These are phyloP conservation scores for Phytophthora tentaculata DNA, from an alignment of 352 stramenopile species.

Conservation along the genomic window DNA sequence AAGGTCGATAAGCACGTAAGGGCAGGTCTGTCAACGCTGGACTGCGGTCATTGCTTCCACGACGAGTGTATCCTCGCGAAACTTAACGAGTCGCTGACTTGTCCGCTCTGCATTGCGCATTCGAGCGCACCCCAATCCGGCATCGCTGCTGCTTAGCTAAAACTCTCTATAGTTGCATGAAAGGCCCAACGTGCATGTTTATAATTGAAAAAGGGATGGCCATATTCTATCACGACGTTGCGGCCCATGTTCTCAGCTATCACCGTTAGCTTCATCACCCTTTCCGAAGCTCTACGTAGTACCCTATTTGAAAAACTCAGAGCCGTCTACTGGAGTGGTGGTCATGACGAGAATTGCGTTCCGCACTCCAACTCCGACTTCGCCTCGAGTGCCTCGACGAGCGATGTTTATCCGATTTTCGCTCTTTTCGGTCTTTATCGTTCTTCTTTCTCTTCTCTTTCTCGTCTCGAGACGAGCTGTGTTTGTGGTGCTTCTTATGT, in stretches of 20 bases:
- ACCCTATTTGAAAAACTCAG: too few species aligned
- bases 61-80: slow-evolving; percentile 88
- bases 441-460: slow-evolving; percentile 36
- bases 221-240: neutral
- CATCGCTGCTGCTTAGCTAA: slow-evolving; percentile 18
- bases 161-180: neutral
- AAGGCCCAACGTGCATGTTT: slow-evolving; percentile 14
- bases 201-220: slow-evolving; percentile 23
- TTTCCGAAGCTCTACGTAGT: too few species aligned
- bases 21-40: slow-evolving; percentile 72
- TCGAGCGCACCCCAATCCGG: slow-evolving; percentile 22
- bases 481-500: slow-evolving; percentile 45
- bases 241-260: too few species aligned
- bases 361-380: slow-evolving; percentile 34
- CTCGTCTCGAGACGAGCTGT: slow-evolving; percentile 34
- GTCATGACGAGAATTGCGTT: slow-evolving; percentile 15
- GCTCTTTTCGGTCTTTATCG: slow-evolving; percentile 37
- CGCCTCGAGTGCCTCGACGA: slow-evolving; percentile 36
- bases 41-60: slow-evolving; percentile 86
- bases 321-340: slow-evolving; percentile 22
- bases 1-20: slow-evolving; percentile 40
- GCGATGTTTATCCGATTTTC: slow-evolving; percentile 36
- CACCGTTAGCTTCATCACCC: too few species aligned
- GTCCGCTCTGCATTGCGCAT: slow-evolving; percentile 57
- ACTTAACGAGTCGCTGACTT: slow-evolving; percentile 75